Percentiles rank a stretch among this genome's conserved stretches.
Conservation (phyloP, 176 grass and related monocot genomes). For the Triticum urartu region DNA sequence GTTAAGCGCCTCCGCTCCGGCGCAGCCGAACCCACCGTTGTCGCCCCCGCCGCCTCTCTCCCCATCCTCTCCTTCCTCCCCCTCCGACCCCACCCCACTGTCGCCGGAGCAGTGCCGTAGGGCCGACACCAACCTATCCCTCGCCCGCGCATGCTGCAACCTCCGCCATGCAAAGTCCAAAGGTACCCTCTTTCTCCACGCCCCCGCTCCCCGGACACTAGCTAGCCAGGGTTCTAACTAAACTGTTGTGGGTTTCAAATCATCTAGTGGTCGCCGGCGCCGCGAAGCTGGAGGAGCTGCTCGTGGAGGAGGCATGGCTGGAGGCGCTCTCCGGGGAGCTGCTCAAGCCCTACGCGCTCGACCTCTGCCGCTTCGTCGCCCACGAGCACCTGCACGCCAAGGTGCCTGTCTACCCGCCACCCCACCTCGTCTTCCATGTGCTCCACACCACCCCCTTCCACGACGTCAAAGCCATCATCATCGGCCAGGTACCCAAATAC, state of each 20-base stretch:
- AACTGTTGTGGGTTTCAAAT: background rate
- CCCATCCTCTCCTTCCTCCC: too few relatives aligned
- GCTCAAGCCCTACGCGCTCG: slow-evolving; percentile 70
- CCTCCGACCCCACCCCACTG: too few relatives aligned
- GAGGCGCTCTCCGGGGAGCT: slow-evolving; percentile 62
- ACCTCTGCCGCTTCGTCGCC: slow-evolving; percentile 73
- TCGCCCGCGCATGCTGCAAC: too few relatives aligned
- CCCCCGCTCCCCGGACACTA: too few relatives aligned
- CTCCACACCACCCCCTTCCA: slow-evolving; percentile 82
- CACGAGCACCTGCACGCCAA: slow-evolving; percentile 52
- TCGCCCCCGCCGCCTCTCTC: slow-evolving; percentile 18
- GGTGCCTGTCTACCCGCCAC: slow-evolving; percentile 70
- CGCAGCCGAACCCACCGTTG: slow-evolving; percentile 24
- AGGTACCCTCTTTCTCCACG: too few relatives aligned
- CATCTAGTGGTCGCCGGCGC: background rate
- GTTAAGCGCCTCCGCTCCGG: slow-evolving; percentile 62
- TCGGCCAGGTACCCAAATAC: slow-evolving; percentile 65
- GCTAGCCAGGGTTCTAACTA: background rate
- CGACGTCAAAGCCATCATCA: slow-evolving; percentile 82
- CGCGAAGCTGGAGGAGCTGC: slow-evolving; percentile 80
- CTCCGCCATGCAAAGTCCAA: too few relatives aligned
- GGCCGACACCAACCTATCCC: too few relatives aligned
- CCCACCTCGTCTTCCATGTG: slow-evolving; percentile 76
- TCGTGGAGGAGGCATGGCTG: slow-evolving; percentile 82
- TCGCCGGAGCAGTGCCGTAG: too few relatives aligned